Evolutionary conservation across 2,329 filamentous ascomycete species (phyloP).

Genomic region (Diaporthe sp.): DNA sequence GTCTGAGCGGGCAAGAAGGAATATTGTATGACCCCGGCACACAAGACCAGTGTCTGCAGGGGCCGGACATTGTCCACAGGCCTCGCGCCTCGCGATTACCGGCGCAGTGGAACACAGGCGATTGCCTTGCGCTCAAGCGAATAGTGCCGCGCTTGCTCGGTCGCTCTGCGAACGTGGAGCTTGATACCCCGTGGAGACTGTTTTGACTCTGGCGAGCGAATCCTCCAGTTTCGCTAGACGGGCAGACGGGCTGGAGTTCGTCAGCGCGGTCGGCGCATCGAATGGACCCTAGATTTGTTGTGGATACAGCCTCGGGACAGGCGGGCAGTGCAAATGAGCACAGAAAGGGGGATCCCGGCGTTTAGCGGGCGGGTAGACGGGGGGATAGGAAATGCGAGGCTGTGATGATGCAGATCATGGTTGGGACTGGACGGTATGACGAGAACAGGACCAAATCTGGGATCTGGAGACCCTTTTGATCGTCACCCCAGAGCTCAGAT

Average conservation of each 20-base stretch:
- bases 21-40: neutral
- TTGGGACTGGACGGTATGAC: conserved; percentile 16
- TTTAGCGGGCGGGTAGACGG: conserved; percentile 17
- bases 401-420: conserved; percentile 22
- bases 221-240: neutral
- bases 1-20: conserved; percentile 3
- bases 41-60: neutral
- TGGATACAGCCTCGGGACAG: conserved; percentile 23
- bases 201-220: neutral
- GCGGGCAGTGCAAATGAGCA: conserved; percentile 27
- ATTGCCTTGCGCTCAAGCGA: neutral
- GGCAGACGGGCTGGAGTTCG: conserved; percentile 9
- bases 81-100: conserved; percentile 16
- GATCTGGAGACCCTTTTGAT: conserved; percentile 4
- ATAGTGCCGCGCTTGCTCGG: neutral
- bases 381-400: conserved; percentile 5
- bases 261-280: conserved; percentile 12
- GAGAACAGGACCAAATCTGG: conserved; percentile 22
- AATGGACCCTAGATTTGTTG: conserved; percentile 20
- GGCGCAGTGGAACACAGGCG: neutral
- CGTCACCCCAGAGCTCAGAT: conserved; percentile 16
- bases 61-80: conserved; percentile 15
- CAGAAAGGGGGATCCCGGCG: conserved; percentile 25
- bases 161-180: neutral
- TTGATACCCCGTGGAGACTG: neutral